A percentile compares a stretch with the other conserved stretches of the same genome.
phyloP scores from a whole-genome alignment of 164 flowering plant genomes.

The Hamamelis virginiana region DNA sequence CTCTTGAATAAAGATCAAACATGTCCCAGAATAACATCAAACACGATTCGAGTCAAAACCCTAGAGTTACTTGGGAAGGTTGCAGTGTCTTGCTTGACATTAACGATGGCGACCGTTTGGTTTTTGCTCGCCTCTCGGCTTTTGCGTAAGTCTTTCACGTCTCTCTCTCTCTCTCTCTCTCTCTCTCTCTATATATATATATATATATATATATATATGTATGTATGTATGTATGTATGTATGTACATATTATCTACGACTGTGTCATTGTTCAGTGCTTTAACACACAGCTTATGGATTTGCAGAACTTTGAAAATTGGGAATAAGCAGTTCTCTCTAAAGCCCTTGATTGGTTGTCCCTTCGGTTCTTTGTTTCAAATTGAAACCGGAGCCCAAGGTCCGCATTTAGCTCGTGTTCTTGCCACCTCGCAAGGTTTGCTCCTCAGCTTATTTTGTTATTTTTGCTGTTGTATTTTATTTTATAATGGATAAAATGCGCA shows the following conservation, averaged over 20 bases:
- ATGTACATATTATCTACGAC: no score
- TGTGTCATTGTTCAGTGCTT: no score
- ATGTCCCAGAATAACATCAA: conserved; percentile 27
- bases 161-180: no score
- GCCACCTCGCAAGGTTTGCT: conserved; percentile 42
- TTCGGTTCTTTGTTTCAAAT: conserved; percentile 84
- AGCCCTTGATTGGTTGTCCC: conserved; percentile 84
- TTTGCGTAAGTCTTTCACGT: conserved; percentile 54
- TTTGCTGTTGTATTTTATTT: no score
- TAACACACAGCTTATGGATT: background rate
- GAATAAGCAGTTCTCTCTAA: conserved; percentile 61
- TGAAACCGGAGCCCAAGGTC: conserved; percentile 55
- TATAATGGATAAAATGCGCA: no score
- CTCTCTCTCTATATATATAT: no score
- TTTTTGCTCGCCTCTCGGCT: conserved; percentile 79
- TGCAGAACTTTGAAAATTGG: conserved; percentile 85
- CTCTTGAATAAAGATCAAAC: background rate
- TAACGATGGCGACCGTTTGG: conserved; percentile 88
- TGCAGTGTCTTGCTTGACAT: conserved; percentile 96
- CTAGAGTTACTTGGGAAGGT: conserved; percentile 88
- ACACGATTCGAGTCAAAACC: conserved; percentile 30
- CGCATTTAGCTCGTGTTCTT: conserved; percentile 52
- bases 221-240: no score
- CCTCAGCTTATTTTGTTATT: no score
- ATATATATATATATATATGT: no score